These are phyloP conservation scores for Fusarium miscanthi DNA, from an alignment of 2,329 filamentous ascomycete genomes.

Conservation along the genomic window DNA sequence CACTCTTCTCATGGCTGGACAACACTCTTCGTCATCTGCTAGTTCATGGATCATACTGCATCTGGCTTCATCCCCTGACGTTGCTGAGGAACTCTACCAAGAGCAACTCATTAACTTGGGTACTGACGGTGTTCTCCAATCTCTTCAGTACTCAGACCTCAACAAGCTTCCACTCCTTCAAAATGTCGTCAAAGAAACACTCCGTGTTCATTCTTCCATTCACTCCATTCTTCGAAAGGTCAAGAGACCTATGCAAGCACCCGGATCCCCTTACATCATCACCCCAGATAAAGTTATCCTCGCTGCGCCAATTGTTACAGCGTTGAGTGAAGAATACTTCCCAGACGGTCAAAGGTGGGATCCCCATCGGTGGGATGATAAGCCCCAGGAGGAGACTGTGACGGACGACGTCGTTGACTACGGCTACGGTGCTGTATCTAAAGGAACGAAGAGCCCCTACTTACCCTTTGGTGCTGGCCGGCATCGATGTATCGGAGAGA, in stretches of 20 bases:
- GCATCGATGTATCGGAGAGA: slow-evolving; percentile 80
- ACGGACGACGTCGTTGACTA: slow-evolving; percentile 44
- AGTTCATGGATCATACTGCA: slow-evolving; percentile 81
- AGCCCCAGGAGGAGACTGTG: slow-evolving; percentile 8
- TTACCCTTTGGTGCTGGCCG: slow-evolving; percentile 79
- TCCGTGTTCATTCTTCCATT: slow-evolving; percentile 77
- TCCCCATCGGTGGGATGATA: slow-evolving; percentile 47
- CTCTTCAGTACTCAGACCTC: slow-evolving; percentile 69
- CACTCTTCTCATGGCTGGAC: slow-evolving; percentile 84
- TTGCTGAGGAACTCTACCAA: slow-evolving; percentile 76
- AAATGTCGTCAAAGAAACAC: slow-evolving; percentile 77
- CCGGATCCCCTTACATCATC: slow-evolving; percentile 66
- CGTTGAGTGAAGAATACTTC: slow-evolving; percentile 69
- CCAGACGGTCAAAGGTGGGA: slow-evolving; percentile 50
- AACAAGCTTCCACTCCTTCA: slow-evolving; percentile 69
- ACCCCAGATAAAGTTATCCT: slow-evolving; percentile 60
- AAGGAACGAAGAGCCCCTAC: slow-evolving; percentile 55
- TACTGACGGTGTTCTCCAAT: slow-evolving; percentile 57
- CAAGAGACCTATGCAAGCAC: slow-evolving; percentile 71
- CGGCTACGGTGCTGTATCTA: slow-evolving; percentile 47
- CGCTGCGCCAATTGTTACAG: slow-evolving; percentile 57
- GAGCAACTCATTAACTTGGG: slow-evolving; percentile 71
- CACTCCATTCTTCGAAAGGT: slow-evolving; percentile 80
- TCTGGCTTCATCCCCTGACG: slow-evolving; percentile 75
- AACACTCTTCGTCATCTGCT: slow-evolving; percentile 84